phyloP scores from a whole-genome alignment of 208 protist species.

The Trypanosoma caninum region DNA sequence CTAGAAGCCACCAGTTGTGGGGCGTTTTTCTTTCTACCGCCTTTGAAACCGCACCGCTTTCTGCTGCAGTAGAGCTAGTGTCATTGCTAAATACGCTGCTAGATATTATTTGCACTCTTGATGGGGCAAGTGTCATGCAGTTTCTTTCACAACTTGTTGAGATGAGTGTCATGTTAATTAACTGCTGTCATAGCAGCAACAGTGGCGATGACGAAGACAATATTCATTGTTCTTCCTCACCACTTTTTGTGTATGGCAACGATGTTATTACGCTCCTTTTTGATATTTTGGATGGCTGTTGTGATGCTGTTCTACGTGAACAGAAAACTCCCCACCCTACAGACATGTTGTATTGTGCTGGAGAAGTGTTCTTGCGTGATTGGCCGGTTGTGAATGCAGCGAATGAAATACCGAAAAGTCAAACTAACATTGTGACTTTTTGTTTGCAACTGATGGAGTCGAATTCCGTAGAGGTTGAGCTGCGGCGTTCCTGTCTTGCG shows the following conservation, averaged over 20 bases:
- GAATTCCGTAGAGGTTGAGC: slow-evolving; percentile 18
- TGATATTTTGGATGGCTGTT: slow-evolving; percentile 51
- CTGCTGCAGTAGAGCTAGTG: slow-evolving; percentile 28
- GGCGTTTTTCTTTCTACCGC: slow-evolving; percentile 21
- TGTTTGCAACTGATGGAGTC: slow-evolving; percentile 15
- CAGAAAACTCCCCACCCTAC: not conserved
- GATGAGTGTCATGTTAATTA: slow-evolving; percentile 2
- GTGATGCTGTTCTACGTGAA: slow-evolving; percentile 33
- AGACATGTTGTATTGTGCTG: not conserved
- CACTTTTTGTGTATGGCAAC: slow-evolving; percentile 23
- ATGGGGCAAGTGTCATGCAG: not conserved
- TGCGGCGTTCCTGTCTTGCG: slow-evolving; percentile 41
- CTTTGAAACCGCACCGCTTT: slow-evolving; percentile 13
- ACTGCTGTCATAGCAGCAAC: too few species aligned
- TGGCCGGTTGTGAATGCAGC: slow-evolving; percentile 4
- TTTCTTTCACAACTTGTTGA: not conserved
- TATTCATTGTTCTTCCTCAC: not conserved
- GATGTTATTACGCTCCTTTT: slow-evolving; percentile 46
- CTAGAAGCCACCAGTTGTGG: slow-evolving; percentile 15
- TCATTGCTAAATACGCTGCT: slow-evolving; percentile 37
- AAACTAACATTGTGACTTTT: not conserved
- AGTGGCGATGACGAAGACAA: too few species aligned
- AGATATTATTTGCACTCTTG: slow-evolving; percentile 28
- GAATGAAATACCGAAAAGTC: not conserved
- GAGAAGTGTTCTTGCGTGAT: slow-evolving; percentile 1